Conservation (phyloP, 768 basidiomycete genomes). For the Pleurotus pulmonarius region DNA sequence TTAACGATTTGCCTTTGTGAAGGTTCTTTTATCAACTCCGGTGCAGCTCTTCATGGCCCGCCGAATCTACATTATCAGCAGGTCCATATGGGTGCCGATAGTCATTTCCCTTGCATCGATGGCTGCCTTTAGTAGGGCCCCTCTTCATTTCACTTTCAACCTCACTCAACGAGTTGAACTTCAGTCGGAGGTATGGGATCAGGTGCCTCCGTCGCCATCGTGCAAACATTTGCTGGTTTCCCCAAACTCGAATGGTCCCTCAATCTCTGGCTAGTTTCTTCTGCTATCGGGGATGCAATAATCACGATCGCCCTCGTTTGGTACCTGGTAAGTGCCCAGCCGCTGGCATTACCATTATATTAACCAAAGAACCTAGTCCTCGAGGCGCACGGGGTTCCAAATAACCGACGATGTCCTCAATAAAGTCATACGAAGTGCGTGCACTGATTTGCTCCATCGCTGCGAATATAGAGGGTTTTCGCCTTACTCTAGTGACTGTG, state of each 20-base stretch:
- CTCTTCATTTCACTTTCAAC: no score
- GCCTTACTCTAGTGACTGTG: slow-evolving; percentile 29
- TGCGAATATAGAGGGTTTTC: background rate
- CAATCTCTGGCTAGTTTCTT: slow-evolving; percentile 1
- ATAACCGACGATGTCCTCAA: slow-evolving; percentile 39
- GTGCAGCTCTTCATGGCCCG: slow-evolving; percentile 6
- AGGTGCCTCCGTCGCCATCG: background rate
- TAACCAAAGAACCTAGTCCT: slow-evolving; percentile 18
- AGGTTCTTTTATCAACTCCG: background rate
- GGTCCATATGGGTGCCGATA: background rate
- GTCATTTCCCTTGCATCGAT: background rate
- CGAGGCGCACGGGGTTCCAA: slow-evolving; percentile 36
- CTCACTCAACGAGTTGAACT: no score
- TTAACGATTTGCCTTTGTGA: no score
- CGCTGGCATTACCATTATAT: background rate
- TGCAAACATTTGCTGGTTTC: background rate
- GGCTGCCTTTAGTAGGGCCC: background rate
- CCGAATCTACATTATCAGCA: background rate
- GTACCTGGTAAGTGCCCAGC: slow-evolving; percentile 7
- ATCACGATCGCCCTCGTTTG: background rate
- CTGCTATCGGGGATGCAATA: background rate
- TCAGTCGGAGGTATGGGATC: background rate
- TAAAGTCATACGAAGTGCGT: slow-evolving; percentile 29
- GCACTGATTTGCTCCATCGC: background rate
- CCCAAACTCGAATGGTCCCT: background rate